Evolutionary conservation across 345 rosid species (phyloP).

Genomic region (Pseudoturritis turrita): DNA sequence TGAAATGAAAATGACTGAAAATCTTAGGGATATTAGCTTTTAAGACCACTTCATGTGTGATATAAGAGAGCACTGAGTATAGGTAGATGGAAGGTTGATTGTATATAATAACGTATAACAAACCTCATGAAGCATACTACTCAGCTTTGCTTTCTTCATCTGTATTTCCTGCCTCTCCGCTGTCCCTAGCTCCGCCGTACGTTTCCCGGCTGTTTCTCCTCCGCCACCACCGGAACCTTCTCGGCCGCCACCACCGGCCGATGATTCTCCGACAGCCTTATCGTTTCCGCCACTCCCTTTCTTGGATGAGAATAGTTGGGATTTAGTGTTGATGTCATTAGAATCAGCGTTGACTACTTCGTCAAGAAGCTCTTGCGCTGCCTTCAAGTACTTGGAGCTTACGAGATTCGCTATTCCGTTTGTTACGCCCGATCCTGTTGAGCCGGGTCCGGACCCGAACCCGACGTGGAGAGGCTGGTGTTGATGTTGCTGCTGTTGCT

Average conservation of each 20-base stretch:
- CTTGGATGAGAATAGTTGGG: constrained; percentile 33
- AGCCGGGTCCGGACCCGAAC: constrained; percentile 50
- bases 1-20: constrained; percentile 26
- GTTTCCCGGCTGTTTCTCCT: constrained; percentile 48
- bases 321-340: constrained; percentile 27
- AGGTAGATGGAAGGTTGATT: background rate
- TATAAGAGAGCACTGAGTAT: constrained; percentile 23
- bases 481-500: constrained; percentile 47
- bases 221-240: constrained; percentile 42
- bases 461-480: constrained; percentile 32
- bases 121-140: constrained; percentile 94
- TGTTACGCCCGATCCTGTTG: constrained; percentile 73
- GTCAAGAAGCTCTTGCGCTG: constrained; percentile 88
- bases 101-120: constrained; percentile 24
- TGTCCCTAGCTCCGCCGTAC: constrained; percentile 54
- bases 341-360: constrained; percentile 83
- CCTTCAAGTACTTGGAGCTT: constrained; percentile 93
- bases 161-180: constrained; percentile 97
- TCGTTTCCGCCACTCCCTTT: constrained; percentile 38
- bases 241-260: constrained; percentile 31
- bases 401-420: constrained; percentile 69
- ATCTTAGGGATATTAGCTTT: background rate
- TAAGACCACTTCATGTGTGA: constrained; percentile 28
- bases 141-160: constrained; percentile 94
- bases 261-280: constrained; percentile 54